Conservation (phyloP, 208 protist genomes). For the Lotmaria passim region DNA sequence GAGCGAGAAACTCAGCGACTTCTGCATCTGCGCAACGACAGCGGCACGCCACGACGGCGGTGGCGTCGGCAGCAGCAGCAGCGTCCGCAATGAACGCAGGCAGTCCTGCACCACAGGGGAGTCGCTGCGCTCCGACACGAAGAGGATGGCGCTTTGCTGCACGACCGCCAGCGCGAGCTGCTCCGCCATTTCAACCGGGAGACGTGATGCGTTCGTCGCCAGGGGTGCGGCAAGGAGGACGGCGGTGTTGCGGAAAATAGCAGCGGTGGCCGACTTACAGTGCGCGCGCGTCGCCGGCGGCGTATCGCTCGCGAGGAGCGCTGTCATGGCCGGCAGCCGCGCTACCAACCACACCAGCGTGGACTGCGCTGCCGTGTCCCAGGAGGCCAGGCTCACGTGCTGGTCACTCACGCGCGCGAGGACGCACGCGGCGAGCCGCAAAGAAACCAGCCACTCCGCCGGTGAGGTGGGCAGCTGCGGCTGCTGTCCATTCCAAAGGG, state of each 20-base stretch:
- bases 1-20: conserved; percentile 24
- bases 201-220: not conserved
- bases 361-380: not conserved
- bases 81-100: conserved; percentile 24
- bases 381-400: not conserved
- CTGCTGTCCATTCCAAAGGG: conserved; percentile 10
- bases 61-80: conserved; percentile 8
- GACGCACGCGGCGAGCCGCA: conserved; percentile 29
- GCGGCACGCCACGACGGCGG: conserved; percentile 13
- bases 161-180: conserved; percentile 24
- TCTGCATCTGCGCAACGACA: conserved; percentile 14
- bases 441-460: conserved; percentile 30
- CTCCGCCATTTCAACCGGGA: not conserved
- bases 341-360: conserved; percentile 25
- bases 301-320: conserved; percentile 23
- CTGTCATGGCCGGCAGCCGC: conserved; percentile 18
- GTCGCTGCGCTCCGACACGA: conserved; percentile 28
- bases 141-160: conserved; percentile 25
- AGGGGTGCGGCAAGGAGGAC: conserved; percentile 15
- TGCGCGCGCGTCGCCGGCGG: conserved; percentile 5
- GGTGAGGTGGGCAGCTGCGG: conserved; percentile 24
- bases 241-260: conserved; percentile 28
- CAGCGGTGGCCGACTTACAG: conserved; percentile 24
- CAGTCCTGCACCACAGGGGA: conserved; percentile 19
- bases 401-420: conserved; percentile 17